Evolutionary conservation across 2,329 filamentous ascomycete species (phyloP), one percentile per base, ranked within the genome.

Genomic region (Talaromyces piceae): DNA sequence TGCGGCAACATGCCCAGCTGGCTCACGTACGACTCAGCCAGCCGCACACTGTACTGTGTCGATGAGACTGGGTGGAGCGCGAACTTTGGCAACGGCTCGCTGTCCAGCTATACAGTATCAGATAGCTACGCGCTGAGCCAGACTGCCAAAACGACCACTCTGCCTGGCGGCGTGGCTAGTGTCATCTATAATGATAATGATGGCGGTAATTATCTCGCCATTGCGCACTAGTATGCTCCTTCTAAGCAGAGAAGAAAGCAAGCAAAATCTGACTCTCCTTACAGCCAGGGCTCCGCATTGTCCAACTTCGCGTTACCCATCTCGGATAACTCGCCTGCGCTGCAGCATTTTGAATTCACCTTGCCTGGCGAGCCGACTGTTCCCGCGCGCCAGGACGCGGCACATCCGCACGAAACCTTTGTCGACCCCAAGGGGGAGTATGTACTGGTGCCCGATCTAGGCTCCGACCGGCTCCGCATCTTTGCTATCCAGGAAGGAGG

Each of bases 391-490:
- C 79, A 82, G 61, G 74, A 80, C 51, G 72, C 70, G 4, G 70
- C 78, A 5, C 79, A 82, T 57, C 78, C 77, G 6, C 79, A 82
- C 63, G 71, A 76, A 16, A 72, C 72, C 4, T 70, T 77, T 13
- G 7, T 30, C 7, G 28, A 30, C 28, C 28, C 28, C 7, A 57
- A 63, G 69, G 9, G 78, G 77, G 54, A 76, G 73, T 80, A 72
- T 59, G 58, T 81, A 20, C 62, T 81, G 1, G 69, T 73, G 6
- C 72, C 77, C 1, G 79, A 82, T 55, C 70, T 81, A 2, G 78
- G 78, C 28, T 75, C 77, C 4, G 78, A 82, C 57, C 59, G 77
- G 20, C 67, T 80, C 49, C 77, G 77, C 52, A 72, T 81, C 57
- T 78, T 77, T 67, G 67, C 67, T 60, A 75, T 81, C 58, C 57